Evolutionary conservation across 495 filamentous ascomycete species (phyloP), one percentile per base, ranked within the genome.

Genomic region (Halenospora varia): DNA sequence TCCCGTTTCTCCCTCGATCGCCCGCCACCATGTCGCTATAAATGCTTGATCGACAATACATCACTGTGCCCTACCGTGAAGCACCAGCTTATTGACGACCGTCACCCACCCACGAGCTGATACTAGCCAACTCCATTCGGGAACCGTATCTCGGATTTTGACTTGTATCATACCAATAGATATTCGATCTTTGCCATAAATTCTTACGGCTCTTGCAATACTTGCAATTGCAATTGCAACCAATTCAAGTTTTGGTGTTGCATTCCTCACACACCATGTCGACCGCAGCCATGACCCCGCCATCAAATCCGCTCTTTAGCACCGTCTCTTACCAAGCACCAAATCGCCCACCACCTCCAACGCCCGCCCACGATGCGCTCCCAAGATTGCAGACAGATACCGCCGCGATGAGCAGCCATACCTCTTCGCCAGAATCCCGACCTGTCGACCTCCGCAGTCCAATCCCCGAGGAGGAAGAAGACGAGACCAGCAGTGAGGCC

Each of bases 401-500:
- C 8, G 15, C 49, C 0, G 41, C 50, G 22, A 53, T 19, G 23
- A 53, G 55, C 24, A 61, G 54, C 24, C 35, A 52, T 17, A 23
- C 51, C 23, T 60, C 56, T 2, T 62, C 60, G 13, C 63, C 60
- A 8, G 60, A 66, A 40, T 59, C 49, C 11, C 48, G 39, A 29
- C 53, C 53, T 2, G 35, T 60, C 23, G 56, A 61, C n/a, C 52
- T 62, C 18, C 25, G 24, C 22, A 55, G 41, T 25, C 53, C 63
- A 10, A 66, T 66, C 29, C 55, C 44, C 4, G 63, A 65, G 35
- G 54, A 58, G 48, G 60, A 66, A 26, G 60, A 61, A 20, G 63
- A 63, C 19, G 63, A 61, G 24, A 63, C 56, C 19, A 56, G 50
- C 46, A 65, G 60, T 44, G 59, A 65, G 29, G 48, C 62, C 20